phyloP scores from a whole-genome alignment of 169 alveolate genomes.

The Cryptosporidium andersoni region DNA sequence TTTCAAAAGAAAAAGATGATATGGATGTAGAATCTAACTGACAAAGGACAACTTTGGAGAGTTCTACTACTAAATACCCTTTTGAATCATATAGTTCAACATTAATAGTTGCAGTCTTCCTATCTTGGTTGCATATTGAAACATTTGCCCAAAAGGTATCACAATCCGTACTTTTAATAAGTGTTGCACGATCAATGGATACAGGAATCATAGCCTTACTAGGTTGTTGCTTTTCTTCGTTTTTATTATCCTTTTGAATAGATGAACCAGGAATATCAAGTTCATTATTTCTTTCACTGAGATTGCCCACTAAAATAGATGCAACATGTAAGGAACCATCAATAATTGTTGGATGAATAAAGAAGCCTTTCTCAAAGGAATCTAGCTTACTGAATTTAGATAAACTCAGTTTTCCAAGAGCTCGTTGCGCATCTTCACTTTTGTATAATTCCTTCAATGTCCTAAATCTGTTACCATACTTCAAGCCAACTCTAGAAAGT shows the following conservation, averaged over 20 bases:
- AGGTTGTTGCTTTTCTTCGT: neutral
- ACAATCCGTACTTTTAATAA: slow-evolving; percentile 26
- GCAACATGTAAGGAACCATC: slow-evolving; percentile 80
- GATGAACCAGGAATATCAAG: too few relatives aligned
- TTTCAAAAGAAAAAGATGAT: too few relatives aligned
- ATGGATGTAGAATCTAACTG: neutral
- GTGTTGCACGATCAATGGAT: slow-evolving; percentile 67
- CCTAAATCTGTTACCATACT: slow-evolving; percentile 78
- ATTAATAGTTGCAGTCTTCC: slow-evolving; percentile 40
- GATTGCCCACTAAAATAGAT: slow-evolving; percentile 44
- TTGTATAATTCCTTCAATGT: slow-evolving; percentile 65
- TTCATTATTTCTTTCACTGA: slow-evolving; percentile 13
- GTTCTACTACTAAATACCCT: slow-evolving; percentile 26
- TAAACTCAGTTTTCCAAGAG: slow-evolving; percentile 62
- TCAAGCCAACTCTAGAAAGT: slow-evolving; percentile 71
- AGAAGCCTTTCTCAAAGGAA: slow-evolving; percentile 74
- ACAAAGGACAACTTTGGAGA: slow-evolving; percentile 11
- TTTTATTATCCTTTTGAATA: too few relatives aligned
- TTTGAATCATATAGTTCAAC: slow-evolving; percentile 40
- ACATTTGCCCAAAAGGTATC: slow-evolving; percentile 72
- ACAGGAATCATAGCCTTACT: slow-evolving; percentile 77
- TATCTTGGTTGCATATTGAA: slow-evolving; percentile 9
- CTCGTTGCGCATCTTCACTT: slow-evolving; percentile 70
- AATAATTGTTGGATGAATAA: slow-evolving; percentile 77
- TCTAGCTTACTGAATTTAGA: slow-evolving; percentile 67